Conservation (phyloP, 768 basidiomycete species). For the Lactifluus hygrophoroides region DNA sequence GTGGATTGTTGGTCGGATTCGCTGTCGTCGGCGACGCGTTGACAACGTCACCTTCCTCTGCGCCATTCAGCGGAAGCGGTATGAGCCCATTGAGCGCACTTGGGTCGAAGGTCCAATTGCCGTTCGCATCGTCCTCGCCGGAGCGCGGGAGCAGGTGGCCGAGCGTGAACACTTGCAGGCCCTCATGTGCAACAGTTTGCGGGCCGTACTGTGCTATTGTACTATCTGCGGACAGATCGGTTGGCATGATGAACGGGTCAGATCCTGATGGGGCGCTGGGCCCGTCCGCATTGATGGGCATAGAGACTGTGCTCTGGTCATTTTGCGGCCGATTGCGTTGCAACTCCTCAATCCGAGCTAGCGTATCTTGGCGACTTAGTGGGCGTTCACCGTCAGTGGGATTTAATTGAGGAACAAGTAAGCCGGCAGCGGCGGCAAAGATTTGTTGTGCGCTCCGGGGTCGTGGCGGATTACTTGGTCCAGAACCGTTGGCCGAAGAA, state of each 20-base stretch:
- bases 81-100: conserved; percentile 25
- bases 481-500: not conserved
- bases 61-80: conserved; percentile 2
- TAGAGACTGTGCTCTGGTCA: conserved; percentile 10
- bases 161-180: conserved; percentile 72
- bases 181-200: conserved; percentile 40
- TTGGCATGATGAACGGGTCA: conserved; percentile 13
- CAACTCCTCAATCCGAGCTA: conserved; percentile 47
- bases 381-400: conserved; percentile 22
- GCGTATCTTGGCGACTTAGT: conserved; percentile 36
- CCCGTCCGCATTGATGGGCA: conserved; percentile 11
- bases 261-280: conserved; percentile 9
- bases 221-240: not conserved
- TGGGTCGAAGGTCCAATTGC: conserved; percentile 54
- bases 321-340: conserved; percentile 25
- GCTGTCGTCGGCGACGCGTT: not conserved
- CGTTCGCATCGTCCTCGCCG: conserved; percentile 41
- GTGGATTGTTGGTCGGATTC: conserved; percentile 1
- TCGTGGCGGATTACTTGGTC: conserved; percentile 16
- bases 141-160: conserved; percentile 64
- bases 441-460: conserved; percentile 26
- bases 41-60: conserved; percentile 3
- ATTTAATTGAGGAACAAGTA: conserved; percentile 23
- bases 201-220: conserved; percentile 14
- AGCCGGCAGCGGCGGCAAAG: conserved; percentile 26